Evolutionary conservation across 1,139 yeast species (phyloP).

Genomic region (Protomyces gravidus): DNA sequence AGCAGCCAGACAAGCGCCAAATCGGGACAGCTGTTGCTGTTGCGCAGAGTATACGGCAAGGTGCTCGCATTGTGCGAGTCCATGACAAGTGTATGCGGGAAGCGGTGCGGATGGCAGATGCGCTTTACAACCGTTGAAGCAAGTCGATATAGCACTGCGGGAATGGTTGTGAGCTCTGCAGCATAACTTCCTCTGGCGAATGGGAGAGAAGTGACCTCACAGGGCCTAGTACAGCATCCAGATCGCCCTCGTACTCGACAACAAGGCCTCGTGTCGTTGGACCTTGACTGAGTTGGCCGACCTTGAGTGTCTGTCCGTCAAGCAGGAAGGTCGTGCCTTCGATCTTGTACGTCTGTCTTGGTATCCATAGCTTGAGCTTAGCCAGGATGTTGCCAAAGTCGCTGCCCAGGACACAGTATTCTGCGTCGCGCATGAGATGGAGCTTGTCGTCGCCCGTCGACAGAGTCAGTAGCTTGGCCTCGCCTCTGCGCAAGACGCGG

Average conservation of each 20-base stretch:
- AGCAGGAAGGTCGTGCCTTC: constrained; percentile 12
- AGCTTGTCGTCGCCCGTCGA: constrained; percentile 2
- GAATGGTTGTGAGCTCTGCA: background rate
- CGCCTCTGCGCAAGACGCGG: constrained; percentile 2
- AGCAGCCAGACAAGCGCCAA: constrained; percentile 55
- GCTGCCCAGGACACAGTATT: constrained; percentile 6
- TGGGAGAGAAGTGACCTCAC: background rate
- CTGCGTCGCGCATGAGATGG: constrained; percentile 9
- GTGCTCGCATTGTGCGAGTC: constrained; percentile 78
- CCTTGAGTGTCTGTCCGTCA: background rate
- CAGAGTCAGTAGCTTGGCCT: background rate
- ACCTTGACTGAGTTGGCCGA: constrained; percentile 24
- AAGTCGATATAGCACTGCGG: background rate
- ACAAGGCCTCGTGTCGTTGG: constrained; percentile 20
- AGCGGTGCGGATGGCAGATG: constrained; percentile 68
- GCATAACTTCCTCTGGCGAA: background rate
- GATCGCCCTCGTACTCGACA: constrained; percentile 1
- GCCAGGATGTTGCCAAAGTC: constrained; percentile 15
- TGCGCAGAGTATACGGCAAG: constrained; percentile 67
- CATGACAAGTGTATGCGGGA: constrained; percentile 72
- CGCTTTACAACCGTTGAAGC: constrained; percentile 38
- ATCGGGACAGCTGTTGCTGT: constrained; percentile 75
- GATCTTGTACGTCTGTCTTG: constrained; percentile 11
- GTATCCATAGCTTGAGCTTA: constrained; percentile 18
- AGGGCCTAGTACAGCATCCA: background rate